A percentile compares a stretch with the other conserved stretches of the same genome.
phyloP scores from a whole-genome alignment of 1,139 yeast species.

The Waltiozyma sp. region DNA sequence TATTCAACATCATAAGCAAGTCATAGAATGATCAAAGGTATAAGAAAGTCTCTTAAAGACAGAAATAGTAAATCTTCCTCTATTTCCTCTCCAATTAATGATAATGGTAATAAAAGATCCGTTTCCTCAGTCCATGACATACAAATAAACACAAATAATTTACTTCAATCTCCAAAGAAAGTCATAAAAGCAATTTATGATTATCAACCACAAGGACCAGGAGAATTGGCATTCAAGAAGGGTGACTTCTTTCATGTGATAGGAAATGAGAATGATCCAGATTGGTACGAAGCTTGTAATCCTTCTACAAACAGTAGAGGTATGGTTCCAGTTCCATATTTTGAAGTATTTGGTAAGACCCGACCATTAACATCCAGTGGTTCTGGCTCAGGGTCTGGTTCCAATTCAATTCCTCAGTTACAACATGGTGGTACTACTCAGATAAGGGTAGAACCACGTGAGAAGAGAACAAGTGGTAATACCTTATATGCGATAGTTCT shows the following conservation, averaged over 20 bases:
- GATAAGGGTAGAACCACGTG: not conserved
- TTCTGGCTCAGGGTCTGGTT: not conserved
- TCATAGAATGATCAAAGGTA: slow-evolving; percentile 9
- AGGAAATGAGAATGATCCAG: slow-evolving; percentile 47
- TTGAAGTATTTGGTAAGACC: slow-evolving; percentile 62
- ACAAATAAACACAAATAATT: slow-evolving; percentile 12
- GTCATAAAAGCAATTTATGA: slow-evolving; percentile 77
- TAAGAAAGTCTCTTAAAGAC: slow-evolving; percentile 19
- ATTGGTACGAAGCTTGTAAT: slow-evolving; percentile 85
- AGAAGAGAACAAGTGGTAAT: slow-evolving; percentile 8
- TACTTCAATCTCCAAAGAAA: slow-evolving; percentile 45
- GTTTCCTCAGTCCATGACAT: slow-evolving; percentile 14
- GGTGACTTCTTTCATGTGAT: slow-evolving; percentile 89
- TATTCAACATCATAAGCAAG: not conserved
- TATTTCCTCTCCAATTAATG: slow-evolving; percentile 13
- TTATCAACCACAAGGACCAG: slow-evolving; percentile 71
- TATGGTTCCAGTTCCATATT: slow-evolving; percentile 77
- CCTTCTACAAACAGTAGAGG: slow-evolving; percentile 74
- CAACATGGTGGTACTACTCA: no score
- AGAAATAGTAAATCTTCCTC: slow-evolving; percentile 16
- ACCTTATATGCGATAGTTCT: slow-evolving; percentile 57
- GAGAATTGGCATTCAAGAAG: slow-evolving; percentile 63
- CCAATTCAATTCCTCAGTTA: no score
- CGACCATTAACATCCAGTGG: slow-evolving; percentile 18
- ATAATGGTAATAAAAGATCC: slow-evolving; percentile 11